These are phyloP conservation scores for Camellia lanceoleosa DNA, from an alignment of 148 eudicot species.

Conservation along the genomic window DNA sequence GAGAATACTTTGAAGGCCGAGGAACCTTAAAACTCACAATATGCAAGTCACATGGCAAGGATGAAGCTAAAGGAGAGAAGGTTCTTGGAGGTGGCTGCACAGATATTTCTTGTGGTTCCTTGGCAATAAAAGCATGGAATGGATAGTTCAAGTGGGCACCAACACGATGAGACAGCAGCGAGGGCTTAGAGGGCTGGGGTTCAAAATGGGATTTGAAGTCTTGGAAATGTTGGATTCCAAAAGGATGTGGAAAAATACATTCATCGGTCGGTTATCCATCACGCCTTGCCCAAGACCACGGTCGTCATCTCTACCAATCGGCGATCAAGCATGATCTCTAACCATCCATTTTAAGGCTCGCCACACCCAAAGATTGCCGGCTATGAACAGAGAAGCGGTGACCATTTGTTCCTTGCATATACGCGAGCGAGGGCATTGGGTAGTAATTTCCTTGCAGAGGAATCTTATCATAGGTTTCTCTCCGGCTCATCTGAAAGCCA, in stretches of 20 bases:
- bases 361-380: constrained; percentile 85
- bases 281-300: constrained; percentile 99
- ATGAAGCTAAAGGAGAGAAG: constrained; percentile 68
- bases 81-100: constrained; percentile 62
- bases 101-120: constrained; percentile 58
- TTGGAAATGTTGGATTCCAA: constrained; percentile 74
- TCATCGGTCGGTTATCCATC: constrained; percentile 86
- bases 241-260: constrained; percentile 67
- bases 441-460: constrained; percentile 96
- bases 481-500: constrained; percentile 96
- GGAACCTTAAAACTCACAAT: constrained; percentile 89
- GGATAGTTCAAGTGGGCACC: constrained; percentile 88
- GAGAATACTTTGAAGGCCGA: constrained; percentile 62
- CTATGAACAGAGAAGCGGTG: constrained; percentile 81
- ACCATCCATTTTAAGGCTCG: constrained; percentile 83
- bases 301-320: constrained; percentile 75
- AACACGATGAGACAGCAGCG: constrained; percentile 73
- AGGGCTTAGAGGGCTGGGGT: constrained; percentile 58
- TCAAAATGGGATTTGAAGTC: constrained; percentile 37
- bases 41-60: constrained; percentile 91
- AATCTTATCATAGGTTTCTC: constrained; percentile 92
- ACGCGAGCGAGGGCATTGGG: constrained; percentile 95
- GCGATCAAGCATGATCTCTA: constrained; percentile 95
- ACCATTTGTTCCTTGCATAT: constrained; percentile 80
- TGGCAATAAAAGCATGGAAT: constrained; percentile 61